phyloP scores from a whole-genome alignment of 2,329 filamentous ascomycete genomes.

The Diatrype stigma region DNA sequence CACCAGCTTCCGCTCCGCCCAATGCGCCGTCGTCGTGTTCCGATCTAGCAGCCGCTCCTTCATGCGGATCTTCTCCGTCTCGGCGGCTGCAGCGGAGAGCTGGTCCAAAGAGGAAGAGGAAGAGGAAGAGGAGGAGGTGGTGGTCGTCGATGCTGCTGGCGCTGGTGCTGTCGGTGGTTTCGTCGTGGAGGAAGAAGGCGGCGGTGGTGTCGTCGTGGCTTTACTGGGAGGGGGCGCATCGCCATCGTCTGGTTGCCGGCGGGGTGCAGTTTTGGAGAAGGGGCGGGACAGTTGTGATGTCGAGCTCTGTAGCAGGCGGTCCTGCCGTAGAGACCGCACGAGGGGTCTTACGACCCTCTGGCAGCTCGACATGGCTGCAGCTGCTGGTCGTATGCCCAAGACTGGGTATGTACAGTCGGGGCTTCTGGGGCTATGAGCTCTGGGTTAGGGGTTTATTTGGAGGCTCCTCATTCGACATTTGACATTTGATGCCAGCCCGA shows the following conservation, averaged over 20 bases:
- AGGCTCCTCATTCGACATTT: no score
- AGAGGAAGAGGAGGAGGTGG: not conserved
- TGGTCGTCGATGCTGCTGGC: constrained; percentile 14
- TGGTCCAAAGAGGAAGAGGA: constrained; percentile 5
- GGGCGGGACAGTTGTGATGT: constrained; percentile 26
- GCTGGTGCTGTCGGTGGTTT: constrained; percentile 12
- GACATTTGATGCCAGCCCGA: no score
- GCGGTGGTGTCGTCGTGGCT: constrained; percentile 9
- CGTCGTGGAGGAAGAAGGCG: constrained; percentile 15
- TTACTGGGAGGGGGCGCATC: constrained; percentile 24
- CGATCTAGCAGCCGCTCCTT: constrained; percentile 54
- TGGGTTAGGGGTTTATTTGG: no score
- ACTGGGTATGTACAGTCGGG: no score
- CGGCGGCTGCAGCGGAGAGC: not conserved
- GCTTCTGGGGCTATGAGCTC: no score
- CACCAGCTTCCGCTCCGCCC: constrained; percentile 65
- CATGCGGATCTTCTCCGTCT: constrained; percentile 19
- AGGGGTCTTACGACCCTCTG: constrained; percentile 56
- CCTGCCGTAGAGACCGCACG: constrained; percentile 48
- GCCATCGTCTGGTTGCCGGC: constrained; percentile 30
- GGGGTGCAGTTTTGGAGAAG: constrained; percentile 32
- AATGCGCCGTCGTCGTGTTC: constrained; percentile 60
- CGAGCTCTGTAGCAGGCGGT: constrained; percentile 21
- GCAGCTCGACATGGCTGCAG: constrained; percentile 51
- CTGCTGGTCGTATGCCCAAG: not conserved